Conservation (phyloP, 805 yeast genomes). For the Sugiyamaella mastotermitis region DNA sequence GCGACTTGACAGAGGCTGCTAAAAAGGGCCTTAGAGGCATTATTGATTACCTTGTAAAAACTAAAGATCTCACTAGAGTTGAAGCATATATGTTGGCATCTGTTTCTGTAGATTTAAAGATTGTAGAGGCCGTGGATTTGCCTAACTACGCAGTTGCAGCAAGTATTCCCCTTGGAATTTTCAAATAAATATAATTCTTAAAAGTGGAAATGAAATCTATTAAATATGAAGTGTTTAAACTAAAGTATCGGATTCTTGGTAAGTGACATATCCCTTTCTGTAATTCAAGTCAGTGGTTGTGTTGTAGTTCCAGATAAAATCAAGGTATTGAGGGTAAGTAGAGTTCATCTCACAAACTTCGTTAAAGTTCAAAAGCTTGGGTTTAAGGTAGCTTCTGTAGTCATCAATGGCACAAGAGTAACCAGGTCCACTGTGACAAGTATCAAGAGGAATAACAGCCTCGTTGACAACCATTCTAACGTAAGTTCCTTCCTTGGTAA, state of each 20-base stretch:
- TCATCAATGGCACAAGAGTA: slow-evolving; percentile 39
- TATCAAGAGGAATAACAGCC: slow-evolving; percentile 46
- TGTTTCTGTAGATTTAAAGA: slow-evolving; percentile 12
- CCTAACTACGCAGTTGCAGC: slow-evolving; percentile 14
- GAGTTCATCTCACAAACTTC: slow-evolving; percentile 16
- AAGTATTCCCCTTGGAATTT: slow-evolving; percentile 9
- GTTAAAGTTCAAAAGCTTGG: slow-evolving; percentile 10
- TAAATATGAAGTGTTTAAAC: too few species aligned
- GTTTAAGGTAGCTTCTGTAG: slow-evolving; percentile 18
- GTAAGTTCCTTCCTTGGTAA: slow-evolving; percentile 25
- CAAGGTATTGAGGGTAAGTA: slow-evolving; percentile 19
- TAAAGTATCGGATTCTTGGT: slow-evolving; percentile 7
- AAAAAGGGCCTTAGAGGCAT: slow-evolving; percentile 8
- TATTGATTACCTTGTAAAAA: slow-evolving; percentile 7
- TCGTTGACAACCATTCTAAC: slow-evolving; percentile 48
- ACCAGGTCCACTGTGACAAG: slow-evolving; percentile 50
- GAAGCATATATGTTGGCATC: slow-evolving; percentile 13
- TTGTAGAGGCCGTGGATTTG: slow-evolving; percentile 13
- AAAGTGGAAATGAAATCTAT: too few species aligned
- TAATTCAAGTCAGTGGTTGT: slow-evolving; percentile 11
- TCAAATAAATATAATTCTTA: too few species aligned
- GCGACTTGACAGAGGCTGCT: slow-evolving; percentile 10
- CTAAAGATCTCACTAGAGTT: slow-evolving; percentile 3
- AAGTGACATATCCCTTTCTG: slow-evolving; percentile 1
- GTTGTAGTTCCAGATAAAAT: slow-evolving; percentile 30